Evolutionary conservation across 2,329 filamentous ascomycete genomes (phyloP).

Genomic region (Apiospora phragmitis): DNA sequence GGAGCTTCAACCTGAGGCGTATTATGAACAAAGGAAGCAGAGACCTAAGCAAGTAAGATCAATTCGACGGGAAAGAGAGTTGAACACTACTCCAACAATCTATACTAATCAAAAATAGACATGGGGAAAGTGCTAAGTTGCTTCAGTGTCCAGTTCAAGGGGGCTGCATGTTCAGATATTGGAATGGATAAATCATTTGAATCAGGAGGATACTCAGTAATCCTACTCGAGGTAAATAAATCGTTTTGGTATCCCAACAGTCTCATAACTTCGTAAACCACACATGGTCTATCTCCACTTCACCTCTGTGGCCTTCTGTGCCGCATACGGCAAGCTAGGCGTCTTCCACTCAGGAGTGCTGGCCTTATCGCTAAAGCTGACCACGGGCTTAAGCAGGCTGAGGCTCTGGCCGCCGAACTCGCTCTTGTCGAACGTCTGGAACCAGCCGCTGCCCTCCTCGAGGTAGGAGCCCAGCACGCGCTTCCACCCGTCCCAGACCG

Average conservation of each 20-base stretch:
- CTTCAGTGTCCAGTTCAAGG: too few relatives aligned
- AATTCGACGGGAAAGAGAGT: too few relatives aligned
- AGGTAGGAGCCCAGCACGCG: conserved; percentile 21
- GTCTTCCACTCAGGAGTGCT: conserved; percentile 22
- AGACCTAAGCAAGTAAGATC: too few relatives aligned
- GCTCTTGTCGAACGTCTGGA: conserved; percentile 25
- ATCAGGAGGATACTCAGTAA: background rate
- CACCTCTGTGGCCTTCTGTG: conserved; percentile 15
- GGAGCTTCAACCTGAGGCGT: background rate
- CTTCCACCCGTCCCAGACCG: conserved; percentile 27
- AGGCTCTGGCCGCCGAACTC: conserved; percentile 23
- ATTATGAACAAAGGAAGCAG: background rate
- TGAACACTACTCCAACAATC: too few relatives aligned
- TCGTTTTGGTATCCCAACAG: background rate
- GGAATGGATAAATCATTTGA: background rate
- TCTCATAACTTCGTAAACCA: background rate
- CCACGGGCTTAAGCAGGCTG: conserved; percentile 27
- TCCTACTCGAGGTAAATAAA: background rate
- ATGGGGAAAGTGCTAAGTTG: too few relatives aligned
- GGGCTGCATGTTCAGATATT: background rate
- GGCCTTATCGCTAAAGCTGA: conserved; percentile 21
- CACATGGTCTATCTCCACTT: background rate
- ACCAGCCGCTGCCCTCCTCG: conserved; percentile 24
- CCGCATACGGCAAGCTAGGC: conserved; percentile 25
- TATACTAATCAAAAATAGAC: too few relatives aligned